Conservation (phyloP, 257 asterid genomes). For the Leptodermis oblonga region DNA sequence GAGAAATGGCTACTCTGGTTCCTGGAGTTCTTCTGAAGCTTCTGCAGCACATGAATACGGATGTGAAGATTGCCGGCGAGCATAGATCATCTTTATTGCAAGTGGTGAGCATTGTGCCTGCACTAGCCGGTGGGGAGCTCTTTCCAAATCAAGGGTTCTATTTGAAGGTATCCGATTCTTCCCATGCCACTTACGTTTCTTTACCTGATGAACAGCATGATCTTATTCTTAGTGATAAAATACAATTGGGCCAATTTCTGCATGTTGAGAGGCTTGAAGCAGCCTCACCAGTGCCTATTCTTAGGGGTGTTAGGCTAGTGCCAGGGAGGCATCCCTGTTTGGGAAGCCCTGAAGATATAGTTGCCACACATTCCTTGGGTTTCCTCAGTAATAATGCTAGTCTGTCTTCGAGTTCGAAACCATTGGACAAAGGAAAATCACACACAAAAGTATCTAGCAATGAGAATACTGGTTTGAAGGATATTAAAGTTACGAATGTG, state of each 20-base stretch:
- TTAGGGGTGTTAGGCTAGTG: constrained; percentile 74
- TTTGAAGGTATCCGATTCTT: constrained; percentile 96
- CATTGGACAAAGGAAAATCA: constrained; percentile 37
- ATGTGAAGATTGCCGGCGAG: constrained; percentile 92
- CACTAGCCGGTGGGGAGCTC: constrained; percentile 91
- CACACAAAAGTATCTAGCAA: constrained; percentile 24
- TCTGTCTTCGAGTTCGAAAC: constrained; percentile 41
- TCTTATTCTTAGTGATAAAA: constrained; percentile 87
- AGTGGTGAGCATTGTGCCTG: constrained; percentile 95
- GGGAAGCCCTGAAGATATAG: constrained; percentile 91
- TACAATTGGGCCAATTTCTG: constrained; percentile 88
- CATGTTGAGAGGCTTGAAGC: constrained; percentile 92
- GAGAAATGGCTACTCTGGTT: constrained; percentile 79
- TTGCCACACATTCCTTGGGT: constrained; percentile 81
- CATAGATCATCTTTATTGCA: constrained; percentile 89
- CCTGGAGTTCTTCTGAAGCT: constrained; percentile 91
- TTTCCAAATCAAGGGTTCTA: constrained; percentile 94
- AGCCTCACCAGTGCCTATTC: constrained; percentile 93
- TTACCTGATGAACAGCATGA: constrained; percentile 91
- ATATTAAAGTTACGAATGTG: constrained; percentile 32
- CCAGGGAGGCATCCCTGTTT: constrained; percentile 98
- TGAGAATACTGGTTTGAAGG: constrained; percentile 34
- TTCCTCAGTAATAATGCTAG: constrained; percentile 57
- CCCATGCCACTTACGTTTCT: constrained; percentile 96
- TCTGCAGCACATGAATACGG: constrained; percentile 98